Evolutionary conservation across 139 green algal species (phyloP).

Genomic region (Medakamo hakoo): DNA sequence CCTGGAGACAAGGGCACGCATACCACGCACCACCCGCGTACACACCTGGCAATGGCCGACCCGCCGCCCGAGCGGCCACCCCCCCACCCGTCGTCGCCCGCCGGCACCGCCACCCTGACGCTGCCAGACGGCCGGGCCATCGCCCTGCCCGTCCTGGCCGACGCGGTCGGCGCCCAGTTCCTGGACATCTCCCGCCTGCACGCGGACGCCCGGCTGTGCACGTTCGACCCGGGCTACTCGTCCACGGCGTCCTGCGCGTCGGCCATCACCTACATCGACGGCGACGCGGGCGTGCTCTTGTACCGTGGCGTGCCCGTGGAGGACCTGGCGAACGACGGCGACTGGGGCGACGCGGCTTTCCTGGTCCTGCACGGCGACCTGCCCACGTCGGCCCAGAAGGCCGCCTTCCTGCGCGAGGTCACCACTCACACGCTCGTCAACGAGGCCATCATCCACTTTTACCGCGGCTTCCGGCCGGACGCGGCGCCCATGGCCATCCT

Average conservation of each 20-base stretch:
- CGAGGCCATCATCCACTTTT: slow-evolving; percentile 37
- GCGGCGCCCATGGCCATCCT: slow-evolving; percentile 62
- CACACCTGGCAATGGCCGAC: too few relatives aligned
- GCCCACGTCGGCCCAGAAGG: slow-evolving; percentile 23
- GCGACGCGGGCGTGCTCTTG: slow-evolving; percentile 38
- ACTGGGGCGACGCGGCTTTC: slow-evolving; percentile 41
- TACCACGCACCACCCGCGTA: too few relatives aligned
- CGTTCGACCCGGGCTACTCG: slow-evolving; percentile 55
- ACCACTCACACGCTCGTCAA: slow-evolving; percentile 44
- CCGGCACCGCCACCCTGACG: too few relatives aligned
- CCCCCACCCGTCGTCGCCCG: too few relatives aligned
- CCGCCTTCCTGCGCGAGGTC: slow-evolving; percentile 27
- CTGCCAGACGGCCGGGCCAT: too few relatives aligned
- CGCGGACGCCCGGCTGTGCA: too few relatives aligned
- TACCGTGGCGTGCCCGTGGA: slow-evolving; percentile 54
- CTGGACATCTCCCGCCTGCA: too few relatives aligned
- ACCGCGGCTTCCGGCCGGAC: slow-evolving; percentile 43
- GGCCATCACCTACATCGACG: slow-evolving; percentile 58
- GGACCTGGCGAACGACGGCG: slow-evolving; percentile 32
- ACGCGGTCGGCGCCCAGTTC: too few relatives aligned
- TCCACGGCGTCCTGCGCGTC: slow-evolving; percentile 44
- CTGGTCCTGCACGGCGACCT: slow-evolving; percentile 53
- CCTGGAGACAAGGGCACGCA: too few relatives aligned
- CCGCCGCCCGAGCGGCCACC: too few relatives aligned
- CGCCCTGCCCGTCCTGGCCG: too few relatives aligned